Evolutionary conservation across 805 yeast genomes (phyloP).

Genomic region (Saitoella complicata): DNA sequence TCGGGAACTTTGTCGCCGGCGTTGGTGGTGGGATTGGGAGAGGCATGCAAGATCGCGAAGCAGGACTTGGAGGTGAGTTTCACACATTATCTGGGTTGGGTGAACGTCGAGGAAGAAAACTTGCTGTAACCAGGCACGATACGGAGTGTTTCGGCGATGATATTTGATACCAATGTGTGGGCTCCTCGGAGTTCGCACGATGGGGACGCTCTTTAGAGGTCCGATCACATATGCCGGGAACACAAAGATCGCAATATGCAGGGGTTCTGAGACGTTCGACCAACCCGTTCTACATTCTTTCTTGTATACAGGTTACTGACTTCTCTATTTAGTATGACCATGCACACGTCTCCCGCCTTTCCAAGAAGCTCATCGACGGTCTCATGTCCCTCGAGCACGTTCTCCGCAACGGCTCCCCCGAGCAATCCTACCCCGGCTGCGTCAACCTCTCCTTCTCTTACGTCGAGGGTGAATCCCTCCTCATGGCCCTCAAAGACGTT

Average conservation of each 20-base stretch:
- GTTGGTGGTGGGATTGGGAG: constrained; percentile 87
- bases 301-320: neutral
- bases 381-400: constrained; percentile 76
- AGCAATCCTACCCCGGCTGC: constrained; percentile 75
- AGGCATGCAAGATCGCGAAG: constrained; percentile 75
- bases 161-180: neutral
- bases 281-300: neutral
- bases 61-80: constrained; percentile 38
- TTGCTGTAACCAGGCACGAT: no score
- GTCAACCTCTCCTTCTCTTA: constrained; percentile 94
- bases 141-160: neutral
- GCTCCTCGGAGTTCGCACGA: no score
- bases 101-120: neutral
- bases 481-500: constrained; percentile 95
- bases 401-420: constrained; percentile 69
- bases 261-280: no score
- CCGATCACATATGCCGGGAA: no score
- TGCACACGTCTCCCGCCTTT: constrained; percentile 50
- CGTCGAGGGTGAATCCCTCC: constrained; percentile 90
- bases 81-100: neutral
- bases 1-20: constrained; percentile 98
- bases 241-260: no score
- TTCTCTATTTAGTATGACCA: constrained; percentile 33
- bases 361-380: constrained; percentile 56
- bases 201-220: no score